A percentile compares a stretch with the other conserved stretches of the same genome.
These are phyloP conservation scores for Rhizopus arrhizus DNA, from an alignment of 371 early-diverging fungal species.

Conservation along the genomic window DNA sequence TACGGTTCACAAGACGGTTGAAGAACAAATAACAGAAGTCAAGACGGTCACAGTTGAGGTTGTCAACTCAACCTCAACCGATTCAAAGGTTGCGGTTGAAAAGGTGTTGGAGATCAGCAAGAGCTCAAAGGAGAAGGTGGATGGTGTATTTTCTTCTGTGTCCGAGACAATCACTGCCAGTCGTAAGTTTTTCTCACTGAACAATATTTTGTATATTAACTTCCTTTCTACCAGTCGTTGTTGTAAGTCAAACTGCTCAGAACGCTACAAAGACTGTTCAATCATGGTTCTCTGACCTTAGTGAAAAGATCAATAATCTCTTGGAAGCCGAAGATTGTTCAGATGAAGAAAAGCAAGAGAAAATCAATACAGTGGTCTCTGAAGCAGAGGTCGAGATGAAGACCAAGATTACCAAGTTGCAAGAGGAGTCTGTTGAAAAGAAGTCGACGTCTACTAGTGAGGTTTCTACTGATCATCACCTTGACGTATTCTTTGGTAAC, in stretches of 20 bases:
- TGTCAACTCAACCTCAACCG: constrained; percentile 10
- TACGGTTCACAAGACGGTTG: constrained; percentile 28
- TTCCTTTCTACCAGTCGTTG: constrained; percentile 8
- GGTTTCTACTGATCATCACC: constrained; percentile 24
- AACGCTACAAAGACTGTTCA: constrained; percentile 28
- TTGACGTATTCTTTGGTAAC: constrained; percentile 39
- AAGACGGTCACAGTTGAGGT: constrained; percentile 24
- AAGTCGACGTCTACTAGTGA: constrained; percentile 6
- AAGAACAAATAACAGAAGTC: constrained; percentile 29
- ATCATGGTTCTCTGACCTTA: constrained; percentile 22
- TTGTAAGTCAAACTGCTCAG: constrained; percentile 28
- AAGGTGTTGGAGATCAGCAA: constrained; percentile 24
- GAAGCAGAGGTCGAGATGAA: constrained; percentile 38
- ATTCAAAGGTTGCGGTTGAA: constrained; percentile 20
- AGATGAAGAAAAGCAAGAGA: constrained; percentile 24
- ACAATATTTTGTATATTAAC: no score
- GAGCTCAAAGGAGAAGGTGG: constrained; percentile 23
- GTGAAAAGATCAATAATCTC: constrained; percentile 9
- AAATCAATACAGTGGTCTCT: constrained; percentile 24
- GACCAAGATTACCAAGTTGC: constrained; percentile 6
- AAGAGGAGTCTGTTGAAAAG: background rate
- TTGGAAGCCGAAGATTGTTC: constrained; percentile 29
- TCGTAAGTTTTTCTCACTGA: constrained; percentile 19
- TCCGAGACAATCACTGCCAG: constrained; percentile 24
- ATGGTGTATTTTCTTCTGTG: constrained; percentile 20